Base-by-base conservation (phyloP, 805 yeast species). In the Candida parachauliodes region DNA sequence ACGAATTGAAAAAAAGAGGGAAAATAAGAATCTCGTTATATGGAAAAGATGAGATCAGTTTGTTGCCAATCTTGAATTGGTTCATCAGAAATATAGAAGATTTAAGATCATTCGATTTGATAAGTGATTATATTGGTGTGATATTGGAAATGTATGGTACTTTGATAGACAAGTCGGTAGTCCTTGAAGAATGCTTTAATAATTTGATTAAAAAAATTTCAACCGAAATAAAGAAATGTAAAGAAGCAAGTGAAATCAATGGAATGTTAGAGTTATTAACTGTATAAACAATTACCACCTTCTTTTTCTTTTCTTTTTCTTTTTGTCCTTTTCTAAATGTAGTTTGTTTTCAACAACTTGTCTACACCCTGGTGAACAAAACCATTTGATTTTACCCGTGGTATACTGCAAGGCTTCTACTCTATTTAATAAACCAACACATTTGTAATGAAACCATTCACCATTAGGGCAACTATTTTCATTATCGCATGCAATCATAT, bases 401-500 rank as follows among this genome's bases (percentile, higher is more conserved):
- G 62, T 48, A 36, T 49, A 62, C 42, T 61, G 59, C 30, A 55
- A 38, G 6, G 69, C 70, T 27, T 64, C 69, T 8, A 61, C 70
- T 34, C 62, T 45, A 37, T 55, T 63, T 12, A 61, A 47, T 19
- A 64, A 50, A 9, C 72, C 72, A 19, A 68, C 72, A 44, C 73
- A 68, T 40, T 66, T 67, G 45, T 65, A 68, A 41, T 68, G 73
- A 34, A 68, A 68, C 73, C 73, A 68, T 22, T 65, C 72, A 1
- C 73, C 73, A 37, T 68, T 68, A 18, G 66, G 63, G 43, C 73
- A 68, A 11, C 55, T 42, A 3, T 45, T 50, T 37, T 54, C 59
- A 45, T 88, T 85, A 56, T 91, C 98, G 62, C 98, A 91, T 0
- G 93, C 97, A 47, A 91, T 87, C 98, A 91, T 91, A 51, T 82